phyloP scores from a whole-genome alignment of 148 eudicot genomes.

The Chenopodium berlandieri region DNA sequence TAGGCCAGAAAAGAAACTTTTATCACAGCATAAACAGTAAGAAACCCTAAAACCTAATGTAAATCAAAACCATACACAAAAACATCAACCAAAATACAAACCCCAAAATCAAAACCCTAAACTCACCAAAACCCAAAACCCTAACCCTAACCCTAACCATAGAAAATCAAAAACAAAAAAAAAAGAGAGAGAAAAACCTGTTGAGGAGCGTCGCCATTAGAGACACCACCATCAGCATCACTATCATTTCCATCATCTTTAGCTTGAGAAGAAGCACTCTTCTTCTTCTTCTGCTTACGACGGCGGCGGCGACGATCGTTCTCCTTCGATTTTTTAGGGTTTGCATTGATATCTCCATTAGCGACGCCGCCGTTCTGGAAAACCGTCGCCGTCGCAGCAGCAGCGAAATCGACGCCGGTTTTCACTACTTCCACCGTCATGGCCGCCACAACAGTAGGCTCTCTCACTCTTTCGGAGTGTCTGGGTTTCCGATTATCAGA shows the following conservation, averaged over 20 bases:
- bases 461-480: not conserved
- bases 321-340: slow-evolving; percentile 73
- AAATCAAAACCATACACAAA: not conserved
- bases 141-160: not conserved
- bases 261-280: slow-evolving; percentile 2
- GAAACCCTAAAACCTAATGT: not conserved
- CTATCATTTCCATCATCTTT: slow-evolving; percentile 32
- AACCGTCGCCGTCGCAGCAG: slow-evolving; percentile 3
- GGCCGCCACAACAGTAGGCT: not conserved
- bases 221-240: slow-evolving; percentile 22
- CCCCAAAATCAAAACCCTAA: not conserved
- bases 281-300: slow-evolving; percentile 86
- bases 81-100: not conserved
- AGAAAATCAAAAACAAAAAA: not conserved
- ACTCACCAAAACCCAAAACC: not conserved
- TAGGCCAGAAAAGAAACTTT: no score
- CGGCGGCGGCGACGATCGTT: slow-evolving; percentile 71
- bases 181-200: slow-evolving; percentile 1
- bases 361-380: slow-evolving; percentile 38
- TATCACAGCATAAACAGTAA: not conserved
- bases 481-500: not conserved
- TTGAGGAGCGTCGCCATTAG: slow-evolving; percentile 11
- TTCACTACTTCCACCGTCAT: slow-evolving; percentile 48
- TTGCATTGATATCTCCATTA: slow-evolving; percentile 33
- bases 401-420: slow-evolving; percentile 7